Evolutionary conservation across 1,284 basidiomycete species (phyloP).

Genomic region (Trametes versicolor): DNA sequence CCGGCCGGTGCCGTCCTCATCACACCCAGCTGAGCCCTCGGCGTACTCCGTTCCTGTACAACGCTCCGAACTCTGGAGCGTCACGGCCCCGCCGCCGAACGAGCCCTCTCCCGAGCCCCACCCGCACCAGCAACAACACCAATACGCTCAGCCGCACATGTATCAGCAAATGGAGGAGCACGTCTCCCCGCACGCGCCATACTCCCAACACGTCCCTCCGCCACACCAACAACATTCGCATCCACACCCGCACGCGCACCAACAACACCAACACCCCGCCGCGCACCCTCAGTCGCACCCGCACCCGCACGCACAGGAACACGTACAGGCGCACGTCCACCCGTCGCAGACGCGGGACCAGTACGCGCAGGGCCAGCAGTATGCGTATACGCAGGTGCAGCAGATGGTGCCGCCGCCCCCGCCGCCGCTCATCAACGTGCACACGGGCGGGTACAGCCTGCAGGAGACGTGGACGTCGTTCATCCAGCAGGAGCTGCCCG

Average conservation of each 20-base stretch:
- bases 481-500: constrained; percentile 45
- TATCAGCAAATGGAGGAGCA: constrained; percentile 16
- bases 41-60: constrained; percentile 22
- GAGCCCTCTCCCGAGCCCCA: constrained; percentile 1
- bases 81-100: constrained; percentile 15
- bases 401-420: constrained; percentile 28
- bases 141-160: not conserved
- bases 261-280: constrained; percentile 2
- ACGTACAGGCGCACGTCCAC: constrained; percentile 16
- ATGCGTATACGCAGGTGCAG: constrained; percentile 26
- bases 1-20: constrained; percentile 1
- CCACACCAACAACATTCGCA: constrained; percentile 7
- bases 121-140: not conserved
- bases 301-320: constrained; percentile 7
- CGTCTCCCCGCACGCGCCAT: not conserved
- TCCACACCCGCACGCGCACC: not conserved
- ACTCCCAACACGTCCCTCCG: constrained; percentile 6
- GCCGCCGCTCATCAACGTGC: constrained; percentile 27
- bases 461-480: constrained; percentile 49
- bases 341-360: constrained; percentile 16
- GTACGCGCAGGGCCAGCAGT: constrained; percentile 23
- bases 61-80: constrained; percentile 32
- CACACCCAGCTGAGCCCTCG: constrained; percentile 5
- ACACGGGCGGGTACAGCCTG: constrained; percentile 39
- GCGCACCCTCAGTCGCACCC: constrained; percentile 4